These are phyloP conservation scores for Arxiozyma telluris DNA, from an alignment of 1,139 yeast species.

Conservation along the genomic window DNA sequence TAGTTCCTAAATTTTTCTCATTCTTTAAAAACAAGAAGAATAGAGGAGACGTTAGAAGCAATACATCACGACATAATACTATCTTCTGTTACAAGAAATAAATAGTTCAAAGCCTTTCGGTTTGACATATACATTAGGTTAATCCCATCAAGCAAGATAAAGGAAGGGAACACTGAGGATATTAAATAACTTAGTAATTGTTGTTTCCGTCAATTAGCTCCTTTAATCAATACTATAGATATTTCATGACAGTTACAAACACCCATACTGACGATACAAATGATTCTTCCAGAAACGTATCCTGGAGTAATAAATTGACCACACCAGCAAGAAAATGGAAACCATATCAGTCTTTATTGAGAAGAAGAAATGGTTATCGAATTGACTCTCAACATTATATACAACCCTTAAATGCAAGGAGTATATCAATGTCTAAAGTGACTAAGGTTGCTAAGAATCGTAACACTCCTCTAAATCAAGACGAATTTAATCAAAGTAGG, in stretches of 20 bases:
- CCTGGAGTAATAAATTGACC: conserved; percentile 1
- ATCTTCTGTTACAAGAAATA: no score
- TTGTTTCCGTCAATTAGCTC: background rate
- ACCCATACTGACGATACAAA: background rate
- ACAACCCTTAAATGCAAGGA: background rate
- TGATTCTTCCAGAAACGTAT: background rate
- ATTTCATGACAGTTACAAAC: background rate
- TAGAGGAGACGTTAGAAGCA: no score
- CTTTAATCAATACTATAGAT: no score
- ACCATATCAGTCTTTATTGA: background rate
- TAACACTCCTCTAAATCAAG: background rate
- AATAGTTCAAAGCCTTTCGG: no score
- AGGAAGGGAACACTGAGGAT: no score
- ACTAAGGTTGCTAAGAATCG: background rate
- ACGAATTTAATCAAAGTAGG: no score
- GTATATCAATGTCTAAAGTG: background rate
- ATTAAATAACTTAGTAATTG: background rate
- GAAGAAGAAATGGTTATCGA: background rate
- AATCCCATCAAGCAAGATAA: background rate
- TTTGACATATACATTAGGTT: no score
- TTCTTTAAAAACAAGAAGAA: background rate
- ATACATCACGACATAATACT: background rate
- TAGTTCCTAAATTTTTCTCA: no score
- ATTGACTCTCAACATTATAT: background rate
- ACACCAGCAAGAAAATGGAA: conserved; percentile 5